Evolutionary conservation across 495 filamentous ascomycete genomes (phyloP).

Genomic region (Penicillium ochrochloron): DNA sequence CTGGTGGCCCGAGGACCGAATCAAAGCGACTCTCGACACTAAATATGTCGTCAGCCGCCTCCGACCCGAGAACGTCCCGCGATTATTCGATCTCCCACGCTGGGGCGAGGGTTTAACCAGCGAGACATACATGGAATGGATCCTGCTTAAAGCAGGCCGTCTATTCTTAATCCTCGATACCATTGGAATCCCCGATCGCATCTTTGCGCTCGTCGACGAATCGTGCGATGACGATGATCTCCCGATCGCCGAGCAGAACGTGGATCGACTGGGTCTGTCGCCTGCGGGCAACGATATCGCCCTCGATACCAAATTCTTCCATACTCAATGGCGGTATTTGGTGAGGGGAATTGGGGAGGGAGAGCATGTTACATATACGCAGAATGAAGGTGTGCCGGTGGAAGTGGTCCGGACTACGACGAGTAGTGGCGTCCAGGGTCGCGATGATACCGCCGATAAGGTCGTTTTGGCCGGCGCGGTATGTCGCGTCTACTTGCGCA

Average conservation of each 20-base stretch:
- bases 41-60: conserved; percentile 71
- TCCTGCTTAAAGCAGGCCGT: conserved; percentile 74
- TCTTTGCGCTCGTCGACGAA: conserved; percentile 83
- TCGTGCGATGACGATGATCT: conserved; percentile 90
- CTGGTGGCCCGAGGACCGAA: conserved; percentile 83
- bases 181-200: conserved; percentile 79
- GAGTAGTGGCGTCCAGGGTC: conserved; percentile 48
- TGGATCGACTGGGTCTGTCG: conserved; percentile 69
- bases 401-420: conserved; percentile 65
- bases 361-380: conserved; percentile 71
- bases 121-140: conserved; percentile 92
- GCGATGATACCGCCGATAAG: conserved; percentile 64
- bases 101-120: conserved; percentile 92
- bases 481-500: conserved; percentile 65
- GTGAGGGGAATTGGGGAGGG: conserved; percentile 73
- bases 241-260: conserved; percentile 72
- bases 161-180: conserved; percentile 84
- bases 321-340: conserved; percentile 80
- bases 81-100: conserved; percentile 69
- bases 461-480: conserved; percentile 58
- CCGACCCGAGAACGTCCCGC: conserved; percentile 63
- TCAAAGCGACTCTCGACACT: conserved; percentile 71
- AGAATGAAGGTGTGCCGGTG: conserved; percentile 80
- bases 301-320: conserved; percentile 75
- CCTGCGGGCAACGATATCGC: conserved; percentile 58